Conservation (phyloP, 495 filamentous ascomycete genomes). For the Chaetomidium leptoderma region DNA sequence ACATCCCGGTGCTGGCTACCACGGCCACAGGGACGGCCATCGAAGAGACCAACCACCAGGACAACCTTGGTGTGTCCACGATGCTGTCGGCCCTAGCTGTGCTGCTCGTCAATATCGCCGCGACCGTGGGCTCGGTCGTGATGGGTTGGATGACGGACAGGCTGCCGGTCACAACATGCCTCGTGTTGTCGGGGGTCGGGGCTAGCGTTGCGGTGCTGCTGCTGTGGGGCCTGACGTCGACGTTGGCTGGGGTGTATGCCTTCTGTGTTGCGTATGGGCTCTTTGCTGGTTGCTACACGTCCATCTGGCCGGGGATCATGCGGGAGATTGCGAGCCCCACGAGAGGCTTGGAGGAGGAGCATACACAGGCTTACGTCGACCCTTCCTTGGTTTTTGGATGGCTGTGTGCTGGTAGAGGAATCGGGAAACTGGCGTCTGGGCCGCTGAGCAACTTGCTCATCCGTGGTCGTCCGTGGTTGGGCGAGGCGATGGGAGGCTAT, state of each 20-base stretch:
- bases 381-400: constrained; percentile 6
- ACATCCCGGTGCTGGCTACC: too few species aligned
- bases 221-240: constrained; percentile 4
- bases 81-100: constrained; percentile 4
- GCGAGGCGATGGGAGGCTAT: not conserved
- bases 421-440: not conserved
- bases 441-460: constrained; percentile 3
- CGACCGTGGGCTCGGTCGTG: not conserved
- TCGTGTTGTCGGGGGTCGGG: not conserved
- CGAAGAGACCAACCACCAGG: too few species aligned
- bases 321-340: constrained; percentile 1
- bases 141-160: constrained; percentile 7
- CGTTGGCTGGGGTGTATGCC: constrained; percentile 2
- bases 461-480: constrained; percentile 1
- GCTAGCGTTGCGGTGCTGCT: constrained; percentile 3
- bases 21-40: too few species aligned
- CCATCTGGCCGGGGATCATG: constrained; percentile 8
- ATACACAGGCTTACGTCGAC: not conserved
- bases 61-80: not conserved
- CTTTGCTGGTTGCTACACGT: constrained; percentile 6
- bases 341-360: not conserved
- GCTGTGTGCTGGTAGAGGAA: not conserved
- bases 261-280: constrained; percentile 1
- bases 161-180: not conserved
- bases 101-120: constrained; percentile 5